These are phyloP conservation scores for Hygrophorus pudorinus DNA, from an alignment of 768 basidiomycete species.

Conservation along the genomic window DNA sequence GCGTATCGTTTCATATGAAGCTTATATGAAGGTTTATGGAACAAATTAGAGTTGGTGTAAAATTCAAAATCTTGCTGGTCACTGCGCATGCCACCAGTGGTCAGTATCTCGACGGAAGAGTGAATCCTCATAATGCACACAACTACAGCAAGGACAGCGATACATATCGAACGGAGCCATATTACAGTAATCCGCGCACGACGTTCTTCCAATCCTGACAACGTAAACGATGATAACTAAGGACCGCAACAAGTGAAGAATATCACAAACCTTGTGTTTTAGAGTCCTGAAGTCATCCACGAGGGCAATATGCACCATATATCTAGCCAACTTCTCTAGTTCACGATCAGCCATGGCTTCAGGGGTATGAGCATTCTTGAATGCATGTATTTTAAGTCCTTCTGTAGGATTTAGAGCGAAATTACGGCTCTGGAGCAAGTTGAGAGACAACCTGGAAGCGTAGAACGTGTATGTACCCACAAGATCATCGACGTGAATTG, in stretches of 20 bases:
- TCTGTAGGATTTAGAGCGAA: slow-evolving; percentile 81
- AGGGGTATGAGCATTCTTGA: slow-evolving; percentile 65
- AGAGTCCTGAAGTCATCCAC: slow-evolving; percentile 53
- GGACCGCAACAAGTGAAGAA: not conserved
- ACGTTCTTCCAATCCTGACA: slow-evolving; percentile 42
- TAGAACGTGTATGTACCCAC: slow-evolving; percentile 22
- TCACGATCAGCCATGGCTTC: slow-evolving; percentile 60
- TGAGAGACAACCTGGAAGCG: slow-evolving; percentile 2
- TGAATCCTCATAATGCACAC: too few species aligned
- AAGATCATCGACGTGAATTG: slow-evolving; percentile 84
- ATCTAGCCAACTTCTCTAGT: slow-evolving; percentile 51
- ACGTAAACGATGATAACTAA: not conserved
- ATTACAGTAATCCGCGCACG: too few species aligned
- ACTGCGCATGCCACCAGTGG: too few species aligned
- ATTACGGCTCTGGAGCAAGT: slow-evolving; percentile 50
- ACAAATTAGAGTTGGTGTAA: too few species aligned
- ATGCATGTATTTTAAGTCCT: slow-evolving; percentile 77
- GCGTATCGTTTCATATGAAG: too few species aligned
- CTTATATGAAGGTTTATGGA: too few species aligned
- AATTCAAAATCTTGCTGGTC: too few species aligned
- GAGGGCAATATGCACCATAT: slow-evolving; percentile 54
- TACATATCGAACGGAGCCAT: too few species aligned
- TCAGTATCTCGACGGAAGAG: too few species aligned
- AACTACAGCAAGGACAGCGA: too few species aligned
- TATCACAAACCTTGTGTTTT: slow-evolving; percentile 50